Evolutionary conservation across 352 stramenopile species (phyloP).

Genomic region (Proteromonas lacertae): DNA sequence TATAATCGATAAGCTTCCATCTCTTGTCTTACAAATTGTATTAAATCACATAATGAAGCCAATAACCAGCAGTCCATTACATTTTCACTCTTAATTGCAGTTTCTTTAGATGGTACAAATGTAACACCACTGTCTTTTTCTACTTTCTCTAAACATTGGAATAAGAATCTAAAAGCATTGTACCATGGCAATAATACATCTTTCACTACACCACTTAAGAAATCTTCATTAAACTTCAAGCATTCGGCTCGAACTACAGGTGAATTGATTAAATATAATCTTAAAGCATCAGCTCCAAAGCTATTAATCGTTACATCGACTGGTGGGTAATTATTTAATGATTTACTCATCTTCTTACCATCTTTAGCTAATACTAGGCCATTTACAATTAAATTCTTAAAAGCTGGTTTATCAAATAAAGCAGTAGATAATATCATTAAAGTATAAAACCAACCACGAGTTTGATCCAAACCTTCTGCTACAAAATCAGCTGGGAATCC

Average conservation of each 20-base stretch:
- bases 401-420: conserved; percentile 91
- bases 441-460: conserved; percentile 98
- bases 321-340: conserved; percentile 93
- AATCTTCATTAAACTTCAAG: conserved; percentile 72
- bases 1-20: conserved; percentile 96
- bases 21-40: conserved; percentile 83
- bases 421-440: conserved; percentile 94
- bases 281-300: conserved; percentile 85
- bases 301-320: conserved; percentile 56
- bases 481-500: conserved; percentile 96
- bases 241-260: conserved; percentile 91
- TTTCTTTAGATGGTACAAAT: conserved; percentile 53
- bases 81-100: conserved; percentile 55
- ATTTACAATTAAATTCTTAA: conserved; percentile 98
- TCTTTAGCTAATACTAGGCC: conserved; percentile 88
- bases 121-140: conserved; percentile 18
- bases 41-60: conserved; percentile 71
- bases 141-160: conserved; percentile 57
- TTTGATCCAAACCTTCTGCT: conserved; percentile 94
- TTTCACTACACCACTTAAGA: conserved; percentile 80
- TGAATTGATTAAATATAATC: conserved; percentile 98
- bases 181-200: conserved; percentile 95
- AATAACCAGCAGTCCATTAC: conserved; percentile 96
- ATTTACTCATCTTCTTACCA: conserved; percentile 98
- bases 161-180: conserved; percentile 95